Conservation (phyloP, 2,329 filamentous ascomycete genomes). For the Talaromyces piceae region DNA sequence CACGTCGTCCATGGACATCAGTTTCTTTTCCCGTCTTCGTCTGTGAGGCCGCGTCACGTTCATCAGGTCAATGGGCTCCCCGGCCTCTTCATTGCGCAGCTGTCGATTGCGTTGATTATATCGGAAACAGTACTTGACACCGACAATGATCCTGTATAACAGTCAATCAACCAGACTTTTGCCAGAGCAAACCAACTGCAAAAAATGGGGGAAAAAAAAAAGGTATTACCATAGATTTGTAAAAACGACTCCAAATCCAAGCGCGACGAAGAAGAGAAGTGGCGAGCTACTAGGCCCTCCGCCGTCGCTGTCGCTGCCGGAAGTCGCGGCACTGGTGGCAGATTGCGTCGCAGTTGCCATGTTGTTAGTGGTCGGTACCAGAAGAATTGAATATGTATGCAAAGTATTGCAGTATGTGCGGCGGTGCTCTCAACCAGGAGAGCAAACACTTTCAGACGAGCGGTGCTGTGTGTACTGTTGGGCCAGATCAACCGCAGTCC, state of each 20-base stretch:
- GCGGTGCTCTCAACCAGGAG: background rate
- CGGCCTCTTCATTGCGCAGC: slow-evolving; percentile 66
- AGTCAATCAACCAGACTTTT: slow-evolving; percentile 7
- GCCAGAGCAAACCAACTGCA: background rate
- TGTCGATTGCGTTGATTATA: slow-evolving; percentile 92
- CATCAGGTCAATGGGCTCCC: slow-evolving; percentile 81
- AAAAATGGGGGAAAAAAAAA: background rate
- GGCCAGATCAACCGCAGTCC: no score
- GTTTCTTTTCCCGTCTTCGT: slow-evolving; percentile 87
- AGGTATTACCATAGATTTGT: slow-evolving; percentile 84
- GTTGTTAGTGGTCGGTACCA: no score
- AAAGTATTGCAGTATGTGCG: background rate
- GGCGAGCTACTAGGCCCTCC: slow-evolving; percentile 60
- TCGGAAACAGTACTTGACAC: slow-evolving; percentile 98
- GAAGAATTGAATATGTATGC: background rate
- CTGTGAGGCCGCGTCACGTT: slow-evolving; percentile 79
- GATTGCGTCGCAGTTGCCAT: slow-evolving; percentile 24
- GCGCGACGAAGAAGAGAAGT: slow-evolving; percentile 83
- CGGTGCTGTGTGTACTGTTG: no score
- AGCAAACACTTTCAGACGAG: no score
- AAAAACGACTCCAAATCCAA: slow-evolving; percentile 96
- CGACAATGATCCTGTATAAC: slow-evolving; percentile 86
- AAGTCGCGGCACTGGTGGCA: slow-evolving; percentile 17
- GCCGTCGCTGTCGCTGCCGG: slow-evolving; percentile 13
- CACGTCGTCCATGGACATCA: slow-evolving; percentile 99